A percentile compares a stretch with the other conserved stretches of the same genome.
Evolutionary conservation across 2,329 filamentous ascomycete genomes (phyloP).

Genomic region (Beauveria rudraprayagi): DNA sequence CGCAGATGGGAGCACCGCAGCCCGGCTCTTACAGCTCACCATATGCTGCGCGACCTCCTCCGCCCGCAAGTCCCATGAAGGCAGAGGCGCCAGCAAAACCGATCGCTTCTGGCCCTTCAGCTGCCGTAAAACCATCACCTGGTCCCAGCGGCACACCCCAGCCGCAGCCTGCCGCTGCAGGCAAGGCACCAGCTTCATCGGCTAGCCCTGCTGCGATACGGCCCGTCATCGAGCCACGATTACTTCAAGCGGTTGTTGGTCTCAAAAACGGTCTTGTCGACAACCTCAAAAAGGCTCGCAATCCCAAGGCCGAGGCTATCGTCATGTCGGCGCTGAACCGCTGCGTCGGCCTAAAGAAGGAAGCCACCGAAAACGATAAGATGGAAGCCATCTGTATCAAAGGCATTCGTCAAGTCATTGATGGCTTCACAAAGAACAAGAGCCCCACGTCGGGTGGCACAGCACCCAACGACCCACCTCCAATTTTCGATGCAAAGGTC

Average conservation of each 20-base stretch:
- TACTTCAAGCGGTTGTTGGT: conserved; percentile 34
- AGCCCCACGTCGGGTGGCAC: conserved; percentile 25
- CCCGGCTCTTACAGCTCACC: conserved; percentile 29
- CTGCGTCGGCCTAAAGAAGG: conserved; percentile 38
- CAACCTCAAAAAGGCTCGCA: conserved; percentile 35
- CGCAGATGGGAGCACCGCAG: conserved; percentile 24
- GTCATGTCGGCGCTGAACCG: conserved; percentile 47
- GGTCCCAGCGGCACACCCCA: conserved; percentile 10
- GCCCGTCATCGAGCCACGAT: conserved; percentile 35
- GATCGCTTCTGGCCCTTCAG: not conserved
- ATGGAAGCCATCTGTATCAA: conserved; percentile 40
- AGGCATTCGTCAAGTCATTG: conserved; percentile 33
- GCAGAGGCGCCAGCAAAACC: conserved; percentile 12
- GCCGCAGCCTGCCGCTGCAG: conserved; percentile 14
- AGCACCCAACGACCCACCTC: conserved; percentile 20
- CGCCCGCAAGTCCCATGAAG: conserved; percentile 1
- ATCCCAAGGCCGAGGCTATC: conserved; percentile 36
- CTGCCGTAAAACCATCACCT: conserved; percentile 1
- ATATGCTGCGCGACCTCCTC: conserved; percentile 27
- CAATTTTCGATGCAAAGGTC: conserved; percentile 32
- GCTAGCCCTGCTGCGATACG: conserved; percentile 20
- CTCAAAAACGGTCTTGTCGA: conserved; percentile 40
- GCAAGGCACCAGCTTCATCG: conserved; percentile 20
- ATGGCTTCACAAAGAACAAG: conserved; percentile 33
- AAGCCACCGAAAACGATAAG: conserved; percentile 35